Evolutionary conservation across 257 asterid genomes (phyloP).

Genomic region (Paraleonurus japonicus): DNA sequence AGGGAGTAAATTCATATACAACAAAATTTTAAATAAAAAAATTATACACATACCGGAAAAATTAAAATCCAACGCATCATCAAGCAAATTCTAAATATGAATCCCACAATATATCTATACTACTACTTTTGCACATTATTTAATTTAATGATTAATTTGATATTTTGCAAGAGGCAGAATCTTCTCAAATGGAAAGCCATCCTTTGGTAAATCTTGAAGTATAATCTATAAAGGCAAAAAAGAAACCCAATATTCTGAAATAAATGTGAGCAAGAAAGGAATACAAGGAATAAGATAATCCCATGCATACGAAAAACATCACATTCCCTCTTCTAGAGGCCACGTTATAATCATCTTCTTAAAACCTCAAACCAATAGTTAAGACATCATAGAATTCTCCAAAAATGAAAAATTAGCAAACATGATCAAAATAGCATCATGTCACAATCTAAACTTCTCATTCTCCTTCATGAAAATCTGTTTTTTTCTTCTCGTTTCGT

Average conservation of each 20-base stretch:
- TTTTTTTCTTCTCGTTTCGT: constrained; percentile 37
- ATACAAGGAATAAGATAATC: constrained; percentile 30
- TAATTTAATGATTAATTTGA: no score
- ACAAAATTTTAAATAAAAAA: no score
- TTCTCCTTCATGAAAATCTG: constrained; percentile 39
- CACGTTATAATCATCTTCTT: constrained; percentile 13
- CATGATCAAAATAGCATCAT: constrained; percentile 24
- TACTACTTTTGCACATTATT: no score
- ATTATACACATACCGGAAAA: no score
- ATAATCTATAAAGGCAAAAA: constrained; percentile 16
- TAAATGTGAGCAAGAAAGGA: constrained; percentile 49
- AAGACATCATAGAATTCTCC: constrained; percentile 24
- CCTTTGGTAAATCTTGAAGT: constrained; percentile 25
- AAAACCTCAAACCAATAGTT: constrained; percentile 15
- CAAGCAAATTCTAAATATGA: no score
- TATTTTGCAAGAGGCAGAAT: not conserved
- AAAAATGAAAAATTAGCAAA: constrained; percentile 22
- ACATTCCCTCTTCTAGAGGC: constrained; percentile 33
- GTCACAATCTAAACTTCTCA: constrained; percentile 19
- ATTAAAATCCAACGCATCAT: no score
- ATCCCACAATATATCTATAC: no score
- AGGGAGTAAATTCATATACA: no score
- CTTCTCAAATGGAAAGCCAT: constrained; percentile 9
- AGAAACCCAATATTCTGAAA: constrained; percentile 6
- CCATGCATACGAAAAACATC: constrained; percentile 38